Percentiles rank a stretch among this genome's conserved stretches.
Conservation (phyloP, 495 filamentous ascomycete species). For the Penicillium goetzii region DNA sequence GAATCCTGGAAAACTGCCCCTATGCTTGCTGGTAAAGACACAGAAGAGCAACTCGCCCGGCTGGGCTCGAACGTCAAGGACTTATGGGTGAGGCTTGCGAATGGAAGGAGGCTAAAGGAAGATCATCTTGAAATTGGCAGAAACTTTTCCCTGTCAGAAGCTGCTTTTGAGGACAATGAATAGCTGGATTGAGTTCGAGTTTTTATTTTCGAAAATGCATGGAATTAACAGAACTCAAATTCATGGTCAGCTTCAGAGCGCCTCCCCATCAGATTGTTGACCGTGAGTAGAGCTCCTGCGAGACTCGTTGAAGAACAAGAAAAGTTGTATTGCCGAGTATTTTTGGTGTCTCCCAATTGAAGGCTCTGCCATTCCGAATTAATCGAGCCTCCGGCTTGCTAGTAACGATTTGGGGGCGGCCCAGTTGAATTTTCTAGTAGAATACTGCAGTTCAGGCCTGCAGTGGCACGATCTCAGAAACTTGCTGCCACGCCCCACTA, state of each 20-base stretch:
- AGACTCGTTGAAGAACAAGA: too few relatives aligned
- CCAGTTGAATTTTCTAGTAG: background rate
- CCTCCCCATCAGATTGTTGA: background rate
- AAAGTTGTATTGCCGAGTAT: background rate
- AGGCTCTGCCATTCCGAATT: background rate
- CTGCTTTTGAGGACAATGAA: background rate
- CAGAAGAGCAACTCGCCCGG: background rate
- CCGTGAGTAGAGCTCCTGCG: too few relatives aligned
- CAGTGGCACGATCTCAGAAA: constrained; percentile 27
- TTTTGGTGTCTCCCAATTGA: background rate
- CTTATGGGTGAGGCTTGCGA: constrained; percentile 12
- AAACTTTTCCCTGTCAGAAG: background rate
- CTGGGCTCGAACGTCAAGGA: constrained; percentile 12
- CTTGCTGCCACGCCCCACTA: constrained; percentile 23
- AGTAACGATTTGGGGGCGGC: background rate
- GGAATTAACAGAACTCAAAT: background rate
- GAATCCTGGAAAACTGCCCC: constrained; percentile 14
- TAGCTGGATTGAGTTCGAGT: background rate
- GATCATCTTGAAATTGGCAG: constrained; percentile 9
- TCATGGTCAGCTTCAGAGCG: background rate
- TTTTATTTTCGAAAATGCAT: background rate
- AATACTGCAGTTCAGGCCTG: background rate
- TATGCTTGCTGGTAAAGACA: constrained; percentile 13
- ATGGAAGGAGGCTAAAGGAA: background rate
- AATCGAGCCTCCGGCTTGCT: background rate